Evolutionary conservation across 768 basidiomycete genomes (phyloP).

Genomic region (Lactarius sp.): DNA sequence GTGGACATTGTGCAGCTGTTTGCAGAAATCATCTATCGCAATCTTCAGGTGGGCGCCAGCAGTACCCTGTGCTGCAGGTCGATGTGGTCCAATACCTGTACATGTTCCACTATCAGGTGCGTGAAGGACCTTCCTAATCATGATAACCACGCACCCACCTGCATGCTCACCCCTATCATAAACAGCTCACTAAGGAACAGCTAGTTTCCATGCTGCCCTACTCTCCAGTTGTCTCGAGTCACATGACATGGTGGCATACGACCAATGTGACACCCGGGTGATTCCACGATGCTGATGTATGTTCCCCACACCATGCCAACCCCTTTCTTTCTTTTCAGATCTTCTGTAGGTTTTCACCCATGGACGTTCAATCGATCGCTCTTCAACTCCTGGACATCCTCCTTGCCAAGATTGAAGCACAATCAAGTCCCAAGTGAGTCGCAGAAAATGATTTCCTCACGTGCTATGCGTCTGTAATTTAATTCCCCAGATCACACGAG

Average conservation of each 20-base stretch:
- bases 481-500: constrained; percentile 3
- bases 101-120: constrained; percentile 91
- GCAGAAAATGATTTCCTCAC: constrained; percentile 98
- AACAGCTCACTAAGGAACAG: no score
- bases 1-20: constrained; percentile 96
- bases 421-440: constrained; percentile 33
- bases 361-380: constrained; percentile 83
- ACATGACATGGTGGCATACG: constrained; percentile 81
- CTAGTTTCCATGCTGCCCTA: no score
- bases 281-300: constrained; percentile 59
- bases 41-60: constrained; percentile 55
- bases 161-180: no score
- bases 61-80: constrained; percentile 61
- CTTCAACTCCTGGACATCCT: constrained; percentile 64
- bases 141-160: no score
- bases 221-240: constrained; percentile 52
- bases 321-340: not conserved
- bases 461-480: constrained; percentile 63
- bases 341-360: constrained; percentile 33
- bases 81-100: constrained; percentile 93
- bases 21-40: constrained; percentile 83
- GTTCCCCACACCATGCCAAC: constrained; percentile 30
- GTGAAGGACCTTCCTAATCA: constrained; percentile 7
- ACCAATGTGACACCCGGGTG: constrained; percentile 93
- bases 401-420: constrained; percentile 34